Percentiles rank a stretch among this genome's conserved stretches.
phyloP scores from a whole-genome alignment of 2,329 filamentous ascomycete species.

The Bisporella sp. region DNA sequence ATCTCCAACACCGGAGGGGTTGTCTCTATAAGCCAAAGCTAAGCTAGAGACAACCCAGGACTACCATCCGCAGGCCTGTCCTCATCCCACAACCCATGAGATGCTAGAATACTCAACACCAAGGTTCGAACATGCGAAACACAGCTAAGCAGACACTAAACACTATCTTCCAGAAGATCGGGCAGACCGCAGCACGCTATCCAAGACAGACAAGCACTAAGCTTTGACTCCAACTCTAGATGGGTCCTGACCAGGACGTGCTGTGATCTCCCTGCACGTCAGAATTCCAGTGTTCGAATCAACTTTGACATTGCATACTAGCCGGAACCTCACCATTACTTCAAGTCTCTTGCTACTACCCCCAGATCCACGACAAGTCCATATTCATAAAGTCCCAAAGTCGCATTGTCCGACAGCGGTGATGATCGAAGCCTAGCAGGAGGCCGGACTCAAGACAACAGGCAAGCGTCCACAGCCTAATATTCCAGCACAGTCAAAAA shows the following conservation, averaged over 20 bases:
- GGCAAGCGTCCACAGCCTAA: slow-evolving; percentile 12
- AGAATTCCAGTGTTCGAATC: slow-evolving; percentile 9
- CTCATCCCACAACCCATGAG: slow-evolving; percentile 3
- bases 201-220: slow-evolving; percentile 68
- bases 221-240: slow-evolving; percentile 91
- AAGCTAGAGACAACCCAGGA: slow-evolving; percentile 24
- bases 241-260: slow-evolving; percentile 59
- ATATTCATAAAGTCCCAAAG: neutral
- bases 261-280: slow-evolving; percentile 11
- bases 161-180: slow-evolving; percentile 4
- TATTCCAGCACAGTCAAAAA: slow-evolving; percentile 23
- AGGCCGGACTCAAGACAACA: slow-evolving; percentile 12
- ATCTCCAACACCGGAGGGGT: slow-evolving; percentile 27
- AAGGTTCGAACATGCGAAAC: slow-evolving; percentile 8
- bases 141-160: slow-evolving; percentile 13
- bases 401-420: slow-evolving; percentile 8
- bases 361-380: no score
- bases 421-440: slow-evolving; percentile 13
- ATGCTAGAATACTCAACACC: slow-evolving; percentile 5
- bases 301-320: slow-evolving; percentile 11
- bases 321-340: slow-evolving; percentile 16
- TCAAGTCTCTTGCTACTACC: slow-evolving; percentile 16
- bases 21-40: slow-evolving; percentile 14
- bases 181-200: slow-evolving; percentile 15
- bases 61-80: slow-evolving; percentile 25